phyloP scores from a whole-genome alignment of 2,329 filamentous ascomycete genomes.

The Curvularia eragrostidis region DNA sequence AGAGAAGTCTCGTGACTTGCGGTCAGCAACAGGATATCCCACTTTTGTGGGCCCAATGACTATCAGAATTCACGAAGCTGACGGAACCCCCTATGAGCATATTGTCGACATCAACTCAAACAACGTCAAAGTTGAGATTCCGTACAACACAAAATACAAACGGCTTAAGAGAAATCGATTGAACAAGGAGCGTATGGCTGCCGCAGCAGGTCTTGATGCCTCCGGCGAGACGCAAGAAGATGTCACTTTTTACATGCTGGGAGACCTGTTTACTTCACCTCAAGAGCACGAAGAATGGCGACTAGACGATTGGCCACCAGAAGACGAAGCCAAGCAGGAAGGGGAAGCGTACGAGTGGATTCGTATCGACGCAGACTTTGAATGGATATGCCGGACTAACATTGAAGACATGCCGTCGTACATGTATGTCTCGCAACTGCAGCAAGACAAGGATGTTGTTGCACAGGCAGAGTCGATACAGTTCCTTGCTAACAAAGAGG shows the following conservation, averaged over 20 bases:
- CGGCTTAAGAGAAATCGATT: conserved; percentile 86
- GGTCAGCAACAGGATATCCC: conserved; percentile 72
- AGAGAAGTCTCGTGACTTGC: conserved; percentile 74
- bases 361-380: conserved; percentile 95
- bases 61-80: conserved; percentile 95
- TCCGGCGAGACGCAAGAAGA: conserved; percentile 73
- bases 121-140: conserved; percentile 86
- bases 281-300: conserved; percentile 86
- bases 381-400: conserved; percentile 87
- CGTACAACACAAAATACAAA: conserved; percentile 99
- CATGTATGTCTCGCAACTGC: conserved; percentile 97
- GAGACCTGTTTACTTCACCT: conserved; percentile 83
- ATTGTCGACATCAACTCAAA: conserved; percentile 94
- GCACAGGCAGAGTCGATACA: conserved; percentile 78
- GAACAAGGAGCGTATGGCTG: conserved; percentile 77
- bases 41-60: conserved; percentile 97
- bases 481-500: conserved; percentile 70
- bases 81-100: conserved; percentile 97
- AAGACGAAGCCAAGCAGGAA: conserved; percentile 90
- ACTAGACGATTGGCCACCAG: conserved; percentile 85
- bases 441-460: conserved; percentile 95
- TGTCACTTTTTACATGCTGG: conserved; percentile 86
- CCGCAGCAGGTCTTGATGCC: conserved; percentile 67
- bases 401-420: conserved; percentile 85
- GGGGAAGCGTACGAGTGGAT: conserved; percentile 99